Base-by-base conservation (phyloP, 805 yeast genomes). In the Cyberlindnera mrakii region DNA sequence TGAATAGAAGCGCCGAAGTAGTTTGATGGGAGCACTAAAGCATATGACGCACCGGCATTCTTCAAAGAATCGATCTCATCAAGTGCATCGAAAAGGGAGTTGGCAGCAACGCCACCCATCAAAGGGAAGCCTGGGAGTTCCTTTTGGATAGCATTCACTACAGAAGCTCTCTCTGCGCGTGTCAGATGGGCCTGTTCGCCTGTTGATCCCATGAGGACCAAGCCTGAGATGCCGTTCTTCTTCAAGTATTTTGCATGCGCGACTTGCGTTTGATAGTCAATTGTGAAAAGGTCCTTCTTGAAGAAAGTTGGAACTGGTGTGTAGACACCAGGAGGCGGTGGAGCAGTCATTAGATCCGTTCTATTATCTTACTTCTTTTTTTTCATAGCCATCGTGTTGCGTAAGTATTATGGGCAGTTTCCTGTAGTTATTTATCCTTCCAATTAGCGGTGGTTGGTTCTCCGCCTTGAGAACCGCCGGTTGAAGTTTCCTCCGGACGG, bases 301-400 rank as follows among this genome's bases (percentile, higher is more conserved):
- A 74, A 75, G 55, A 77, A 76, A 6, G 82, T 75, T 45, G 77
- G 76, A 13, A 68, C 63, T 27, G 81, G 81, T 10, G 77, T 71
- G 60, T 76, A 77, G 33, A 77, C 63, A 31, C 77, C 77, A 41
- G 67, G 57, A 5, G 44, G 45, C 33, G 67, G 64, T 10, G 67
- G 60, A 5, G 43, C 3, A 20, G 43, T 34, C 52, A 48, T 49
- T 9, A 6, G 27, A 9, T 23, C 27, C 6, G 27, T 10, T 23
- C 1, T 23, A 23, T 23, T 19, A 19, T 6, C 3, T 6, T 19
- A 19, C 23, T 23, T 1, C 27, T 9, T 10, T 23, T 10, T 23
- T 6, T 10, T 23, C 27, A 23, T 23, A 8, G 27, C 6, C 9
- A 9, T 23, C 3, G 27, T 8, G 27, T 23, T 2, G 11, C 23